Evolutionary conservation across 1,284 basidiomycete species (phyloP), one percentile per base, ranked within the genome.

Genomic region (Sphaerobolus stellatus): DNA sequence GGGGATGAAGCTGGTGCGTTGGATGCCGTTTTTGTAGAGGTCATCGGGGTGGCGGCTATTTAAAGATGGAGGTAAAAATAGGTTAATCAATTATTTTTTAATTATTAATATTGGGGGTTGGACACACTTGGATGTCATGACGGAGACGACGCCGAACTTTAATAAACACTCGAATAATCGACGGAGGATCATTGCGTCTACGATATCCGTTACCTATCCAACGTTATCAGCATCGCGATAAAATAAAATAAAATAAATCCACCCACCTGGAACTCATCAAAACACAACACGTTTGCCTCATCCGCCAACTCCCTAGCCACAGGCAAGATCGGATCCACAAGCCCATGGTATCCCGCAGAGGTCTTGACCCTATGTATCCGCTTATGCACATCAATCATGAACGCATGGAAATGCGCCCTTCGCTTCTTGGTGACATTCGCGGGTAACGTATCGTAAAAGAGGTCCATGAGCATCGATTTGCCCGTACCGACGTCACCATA

Each of bases 331-430:
- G 92, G 90, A 68, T 97, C 94, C 9, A 88, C 89, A 48, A 68
- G 70, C 25, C 88, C 86, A 14, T 76, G 69, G 61, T 77, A 71
- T n/a, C 85, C 86, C 74, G 83, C 74, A 59, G 82, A 78, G 52
- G 78, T 71, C 72, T 92, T 92, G 43, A 86, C 82, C 2, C 84
- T 84, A 63, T 97, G 94, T 5, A 96, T 75, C 9, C 94, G 86
- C 67, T 96, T 96, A 69, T 98, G 92, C 24, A 98, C 94, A 66
- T 99, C 96, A 60, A 98, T 88, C 97, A 99, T 99, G 77, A 99
- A 99, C 0, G 92, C 89, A 66, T 97, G 94, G 67, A 99, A 99
- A 71, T 99, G 96, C 18, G 98, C 92, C 33, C 96, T 81, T 36
- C 89, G 88, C 67, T 92, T 93, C 57, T 81, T 79, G 41, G 73